Evolutionary conservation across 805 yeast species (phyloP), one percentile per base, ranked within the genome.

Genomic region (Suhomyces sp.): DNA sequence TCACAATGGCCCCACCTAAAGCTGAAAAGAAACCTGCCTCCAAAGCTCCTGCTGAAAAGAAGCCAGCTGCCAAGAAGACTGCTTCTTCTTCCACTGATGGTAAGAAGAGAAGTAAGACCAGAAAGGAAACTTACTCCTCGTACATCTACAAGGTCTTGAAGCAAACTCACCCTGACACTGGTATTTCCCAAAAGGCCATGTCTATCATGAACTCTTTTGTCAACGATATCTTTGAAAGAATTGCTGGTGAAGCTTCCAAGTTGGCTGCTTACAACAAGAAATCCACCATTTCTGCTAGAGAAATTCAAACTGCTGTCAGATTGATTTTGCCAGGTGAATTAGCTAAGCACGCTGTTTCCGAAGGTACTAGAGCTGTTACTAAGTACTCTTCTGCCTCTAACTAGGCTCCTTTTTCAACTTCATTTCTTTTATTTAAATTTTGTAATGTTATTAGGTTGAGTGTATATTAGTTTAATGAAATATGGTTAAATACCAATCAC

Each of bases 81-180:
- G 83, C 96, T 60, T 77, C 96, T 61, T 79, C 89, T 59, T 70
- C 87, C 62, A 81, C 84, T 53, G 92, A 84, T 68, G 76, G 85
- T 73, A 91, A 90, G 85, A 92, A 88, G 87, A 90, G 96, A 83
- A 72, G 89, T 64, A 92, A 91, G 87, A 78, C 92, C 67, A 90
- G 97, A 86, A 91, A 90, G 87, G 97, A 93, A 81, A 90, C 97
- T 60, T 93, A 91, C 83, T 90, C 97, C 60, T 91, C 97, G 58
- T 93, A 93, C 81, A 93, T 93, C 75, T 93, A 92, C 94, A 93
- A 93, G 80, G 97, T 92, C 63, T 87, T 93, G 75, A 92, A 92
- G 80, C 97, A 93, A 84, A 92, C 97, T 58, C 98, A 93, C 80
- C 98, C 97, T 77, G 97, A 93, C 77, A 93, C 98, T 59, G 98